These are phyloP conservation scores for Globisporangium ultimum DNA, from an alignment of 352 stramenopile species.

Conservation along the genomic window DNA sequence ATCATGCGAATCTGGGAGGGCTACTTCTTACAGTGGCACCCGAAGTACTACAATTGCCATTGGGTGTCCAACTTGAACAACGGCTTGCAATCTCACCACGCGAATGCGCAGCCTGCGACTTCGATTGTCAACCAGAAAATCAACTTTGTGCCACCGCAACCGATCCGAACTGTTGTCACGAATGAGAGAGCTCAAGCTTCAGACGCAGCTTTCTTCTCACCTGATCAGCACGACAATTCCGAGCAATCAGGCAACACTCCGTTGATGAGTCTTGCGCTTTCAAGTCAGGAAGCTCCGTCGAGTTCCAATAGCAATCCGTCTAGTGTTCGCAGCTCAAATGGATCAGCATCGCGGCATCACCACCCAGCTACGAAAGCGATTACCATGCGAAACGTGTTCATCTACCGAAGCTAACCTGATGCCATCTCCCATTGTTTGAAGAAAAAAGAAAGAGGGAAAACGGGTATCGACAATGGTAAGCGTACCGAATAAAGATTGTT, in stretches of 20 bases:
- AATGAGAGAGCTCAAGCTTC: neutral
- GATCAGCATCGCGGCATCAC: conserved; percentile 9
- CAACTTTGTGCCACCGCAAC: conserved; percentile 3
- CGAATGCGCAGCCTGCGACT: neutral
- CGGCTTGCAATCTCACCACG: neutral
- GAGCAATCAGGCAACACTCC: neutral
- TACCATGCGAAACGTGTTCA: conserved; percentile 17
- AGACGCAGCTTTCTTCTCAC: neutral
- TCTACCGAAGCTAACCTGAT: conserved; percentile 15
- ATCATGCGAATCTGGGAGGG: conserved; percentile 80
- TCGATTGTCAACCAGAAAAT: conserved; percentile 12
- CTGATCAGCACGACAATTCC: conserved; percentile 5
- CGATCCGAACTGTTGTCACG: neutral
- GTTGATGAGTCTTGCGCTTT: conserved; percentile 1
- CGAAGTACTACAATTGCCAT: conserved; percentile 76
- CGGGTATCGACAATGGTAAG: neutral
- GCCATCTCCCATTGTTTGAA: neutral
- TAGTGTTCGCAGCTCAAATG: conserved; percentile 11
- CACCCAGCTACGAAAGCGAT: conserved; percentile 11
- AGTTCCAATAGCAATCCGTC: conserved; percentile 7
- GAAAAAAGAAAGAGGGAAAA: neutral
- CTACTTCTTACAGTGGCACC: conserved; percentile 87
- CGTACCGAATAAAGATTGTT: neutral
- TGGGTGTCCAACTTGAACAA: conserved; percentile 58
- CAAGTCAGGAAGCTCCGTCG: conserved; percentile 1